Conservation (phyloP, 176 grass and related monocot genomes). For the Avena insularis region DNA sequence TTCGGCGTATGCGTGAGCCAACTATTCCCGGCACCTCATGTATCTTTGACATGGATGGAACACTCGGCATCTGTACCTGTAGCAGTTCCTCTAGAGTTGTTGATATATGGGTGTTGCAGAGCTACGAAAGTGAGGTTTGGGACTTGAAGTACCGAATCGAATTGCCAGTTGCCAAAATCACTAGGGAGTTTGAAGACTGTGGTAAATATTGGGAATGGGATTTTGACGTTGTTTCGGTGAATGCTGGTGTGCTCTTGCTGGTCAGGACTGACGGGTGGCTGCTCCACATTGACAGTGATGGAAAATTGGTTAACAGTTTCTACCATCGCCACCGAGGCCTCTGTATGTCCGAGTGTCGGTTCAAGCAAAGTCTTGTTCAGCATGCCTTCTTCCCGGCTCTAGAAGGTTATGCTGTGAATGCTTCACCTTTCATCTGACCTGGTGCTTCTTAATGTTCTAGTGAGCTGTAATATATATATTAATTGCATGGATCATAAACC, state of each 20-base stretch:
- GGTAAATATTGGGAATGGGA: background rate
- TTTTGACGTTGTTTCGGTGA: background rate
- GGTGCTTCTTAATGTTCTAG: background rate
- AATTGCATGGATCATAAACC: no score
- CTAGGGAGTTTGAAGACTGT: background rate
- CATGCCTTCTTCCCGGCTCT: background rate
- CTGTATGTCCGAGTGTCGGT: background rate
- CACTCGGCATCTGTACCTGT: background rate
- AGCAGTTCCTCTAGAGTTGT: background rate
- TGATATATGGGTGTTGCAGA: background rate
- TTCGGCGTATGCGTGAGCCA: background rate
- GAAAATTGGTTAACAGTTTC: background rate
- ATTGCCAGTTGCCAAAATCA: background rate
- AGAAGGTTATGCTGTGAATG: background rate
- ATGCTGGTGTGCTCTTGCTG: background rate
- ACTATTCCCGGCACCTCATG: background rate
- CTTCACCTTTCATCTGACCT: background rate
- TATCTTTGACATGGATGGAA: background rate
- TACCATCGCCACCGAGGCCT: background rate
- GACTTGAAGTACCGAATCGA: background rate
- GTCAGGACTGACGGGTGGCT: background rate
- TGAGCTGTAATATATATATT: no score
- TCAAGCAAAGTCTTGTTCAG: slow-evolving; percentile 14
- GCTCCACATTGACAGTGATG: background rate
- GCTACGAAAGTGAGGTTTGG: background rate